Evolutionary conservation across 352 stramenopile species (phyloP), one percentile per base, ranked within the genome.

Genomic region (Phytophthora fragariae): DNA sequence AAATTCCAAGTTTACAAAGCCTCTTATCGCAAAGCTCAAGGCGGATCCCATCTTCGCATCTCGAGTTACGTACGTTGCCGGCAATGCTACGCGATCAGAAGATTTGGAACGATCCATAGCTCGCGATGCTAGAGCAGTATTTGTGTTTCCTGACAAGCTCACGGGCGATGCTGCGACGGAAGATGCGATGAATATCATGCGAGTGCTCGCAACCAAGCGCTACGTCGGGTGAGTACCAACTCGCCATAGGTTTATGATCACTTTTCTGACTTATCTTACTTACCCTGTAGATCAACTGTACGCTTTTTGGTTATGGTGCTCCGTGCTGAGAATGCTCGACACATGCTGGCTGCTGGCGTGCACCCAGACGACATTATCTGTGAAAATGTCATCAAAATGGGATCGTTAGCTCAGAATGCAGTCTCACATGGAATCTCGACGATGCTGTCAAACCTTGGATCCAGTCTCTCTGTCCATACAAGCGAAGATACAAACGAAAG

Each of bases 301-400:
- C 86, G 88, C 1, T 93, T 92, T 69, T 70, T 94, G 7, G 85
- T 93, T 17, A 90, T 96, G 75, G 81, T 96, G 1, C 66, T 94
- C 19, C 87, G 89, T 59, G 87, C 84, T 56, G 88, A 94, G 68
- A 94, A 80, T 65, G 80, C 85, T 15, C 79, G 90, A 7, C 88
- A 97, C 68, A 93, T 94, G 88, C 71, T 93, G 21, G 85, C 92
- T 24, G 84, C 88, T 14, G 89, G 88, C 12, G 82, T 96, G n/a
- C 79, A 85, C 47, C 73, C 84, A 3, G 86, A 97, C 64, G 85
- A 95, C 33, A 82, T 97, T 37, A 86, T 97, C 41, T 97, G 92
- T 50, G 87, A 97, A 53, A 93, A 97, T 63, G 84, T 93, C 29
- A 92, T 97, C 63, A 96, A 96, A 53, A 95, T 97, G 87, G 90